These are phyloP conservation scores for Phanerochaete carnosa DNA, from an alignment of 768 basidiomycete genomes.

Conservation along the genomic window DNA sequence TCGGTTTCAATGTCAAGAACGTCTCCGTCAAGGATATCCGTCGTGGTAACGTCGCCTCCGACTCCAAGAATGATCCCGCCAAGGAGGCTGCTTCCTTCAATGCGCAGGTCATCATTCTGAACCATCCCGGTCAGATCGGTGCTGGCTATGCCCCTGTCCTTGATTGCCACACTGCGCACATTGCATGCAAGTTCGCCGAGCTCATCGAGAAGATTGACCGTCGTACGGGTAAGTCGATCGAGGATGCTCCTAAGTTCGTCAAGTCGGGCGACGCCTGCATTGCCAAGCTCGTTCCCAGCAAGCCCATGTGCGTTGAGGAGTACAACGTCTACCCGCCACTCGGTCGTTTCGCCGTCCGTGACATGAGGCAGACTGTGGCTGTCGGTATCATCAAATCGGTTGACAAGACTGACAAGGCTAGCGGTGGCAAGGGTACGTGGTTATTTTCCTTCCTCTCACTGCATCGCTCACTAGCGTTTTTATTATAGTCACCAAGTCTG, in stretches of 20 bases:
- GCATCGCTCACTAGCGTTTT: background rate
- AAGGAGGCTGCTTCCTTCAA: conserved; percentile 99
- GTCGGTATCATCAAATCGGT: conserved; percentile 99
- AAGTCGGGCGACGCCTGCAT: conserved; percentile 99
- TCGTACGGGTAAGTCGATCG: conserved; percentile 92
- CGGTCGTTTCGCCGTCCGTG: conserved; percentile 98
- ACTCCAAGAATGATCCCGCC: conserved; percentile 99
- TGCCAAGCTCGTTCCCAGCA: conserved; percentile 93
- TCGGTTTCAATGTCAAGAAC: conserved; percentile 99
- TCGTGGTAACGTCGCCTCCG: conserved; percentile 98
- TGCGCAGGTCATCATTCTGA: conserved; percentile 99
- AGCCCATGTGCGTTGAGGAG: conserved; percentile 94
- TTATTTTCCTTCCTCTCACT: background rate
- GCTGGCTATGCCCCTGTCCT: conserved; percentile 98
- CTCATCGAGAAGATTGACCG: conserved; percentile 99
- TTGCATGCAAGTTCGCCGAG: conserved; percentile 99
- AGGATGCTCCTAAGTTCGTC: conserved; percentile 91
- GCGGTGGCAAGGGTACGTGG: conserved; percentile 75
- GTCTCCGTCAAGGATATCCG: conserved; percentile 99
- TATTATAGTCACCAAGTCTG: conserved; percentile 83
- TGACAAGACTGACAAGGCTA: conserved; percentile 84
- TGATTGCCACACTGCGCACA: conserved; percentile 99
- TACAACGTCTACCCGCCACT: conserved; percentile 99
- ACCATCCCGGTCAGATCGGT: conserved; percentile 99
- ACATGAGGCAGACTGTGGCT: conserved; percentile 99